These are phyloP conservation scores for Dissophora ornata DNA, from an alignment of 192 early-diverging fungal species.

Conservation along the genomic window DNA sequence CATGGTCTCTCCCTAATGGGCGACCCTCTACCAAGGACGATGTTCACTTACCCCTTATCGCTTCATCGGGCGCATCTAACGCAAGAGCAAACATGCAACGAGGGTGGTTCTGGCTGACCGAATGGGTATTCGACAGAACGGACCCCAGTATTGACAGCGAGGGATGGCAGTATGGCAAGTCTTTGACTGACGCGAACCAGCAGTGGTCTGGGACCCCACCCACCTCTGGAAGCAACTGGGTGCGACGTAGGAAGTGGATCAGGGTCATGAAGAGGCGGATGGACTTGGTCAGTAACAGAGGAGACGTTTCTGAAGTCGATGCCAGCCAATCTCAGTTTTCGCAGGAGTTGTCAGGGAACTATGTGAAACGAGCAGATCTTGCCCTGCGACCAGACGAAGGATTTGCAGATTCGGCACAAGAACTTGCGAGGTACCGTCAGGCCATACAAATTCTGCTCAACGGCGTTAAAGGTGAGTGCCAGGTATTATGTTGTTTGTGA, in stretches of 20 bases:
- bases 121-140: conserved; percentile 78
- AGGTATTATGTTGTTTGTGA: not conserved
- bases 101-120: conserved; percentile 85
- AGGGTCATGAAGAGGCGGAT: conserved; percentile 78
- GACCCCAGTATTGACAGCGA: conserved; percentile 70
- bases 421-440: conserved; percentile 63
- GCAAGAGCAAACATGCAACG: conserved; percentile 27
- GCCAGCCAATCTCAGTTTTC: not conserved
- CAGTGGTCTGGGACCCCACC: conserved; percentile 64
- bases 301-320: conserved; percentile 11
- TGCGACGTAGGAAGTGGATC: conserved; percentile 79
- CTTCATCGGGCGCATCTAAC: conserved; percentile 14
- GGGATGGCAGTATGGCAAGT: conserved; percentile 81
- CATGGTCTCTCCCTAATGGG: conserved; percentile 71
- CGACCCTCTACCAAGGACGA: conserved; percentile 60
- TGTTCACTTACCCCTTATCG: conserved; percentile 60
- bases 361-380: conserved; percentile 27
- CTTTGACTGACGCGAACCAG: conserved; percentile 64
- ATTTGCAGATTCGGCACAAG: conserved; percentile 32
- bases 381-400: conserved; percentile 35
- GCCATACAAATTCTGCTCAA: conserved; percentile 71
- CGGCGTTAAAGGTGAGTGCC: conserved; percentile 70
- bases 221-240: conserved; percentile 64
- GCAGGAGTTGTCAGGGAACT: conserved; percentile 32
- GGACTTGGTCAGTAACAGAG: conserved; percentile 36